Conservation (phyloP, 192 early-diverging fungal species). For the Coemansia sp. region DNA sequence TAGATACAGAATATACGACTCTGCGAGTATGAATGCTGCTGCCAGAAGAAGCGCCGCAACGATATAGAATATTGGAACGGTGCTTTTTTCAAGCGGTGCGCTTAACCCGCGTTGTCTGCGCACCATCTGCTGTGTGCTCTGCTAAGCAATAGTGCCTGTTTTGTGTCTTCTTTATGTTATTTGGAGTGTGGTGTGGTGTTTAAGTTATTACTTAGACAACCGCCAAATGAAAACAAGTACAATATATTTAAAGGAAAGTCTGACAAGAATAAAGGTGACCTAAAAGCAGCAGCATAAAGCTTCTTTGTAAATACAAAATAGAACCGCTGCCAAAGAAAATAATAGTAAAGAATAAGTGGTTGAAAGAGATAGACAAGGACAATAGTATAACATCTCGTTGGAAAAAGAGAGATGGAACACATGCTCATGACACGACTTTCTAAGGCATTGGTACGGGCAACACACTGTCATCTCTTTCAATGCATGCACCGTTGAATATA, state of each 20-base stretch:
- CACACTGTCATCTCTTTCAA: too few species aligned
- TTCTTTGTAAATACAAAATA: not conserved
- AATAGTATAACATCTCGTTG: too few species aligned
- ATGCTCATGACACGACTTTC: too few species aligned
- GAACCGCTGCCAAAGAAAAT: not conserved
- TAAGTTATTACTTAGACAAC: not conserved
- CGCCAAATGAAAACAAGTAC: not conserved
- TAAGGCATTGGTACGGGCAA: too few species aligned
- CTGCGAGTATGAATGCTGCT: constrained; percentile 37
- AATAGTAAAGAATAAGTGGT: not conserved
- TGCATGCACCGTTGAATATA: too few species aligned
- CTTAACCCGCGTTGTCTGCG: constrained; percentile 2
- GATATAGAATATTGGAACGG: constrained; percentile 31
- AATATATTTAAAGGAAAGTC: not conserved
- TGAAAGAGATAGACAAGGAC: too few species aligned
- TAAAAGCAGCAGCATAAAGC: too few species aligned
- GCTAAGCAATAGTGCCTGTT: not conserved
- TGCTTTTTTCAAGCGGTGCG: constrained; percentile 22
- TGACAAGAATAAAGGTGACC: too few species aligned
- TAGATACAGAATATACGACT: constrained; percentile 42
- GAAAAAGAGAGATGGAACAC: too few species aligned
- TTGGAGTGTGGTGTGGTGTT: not conserved
- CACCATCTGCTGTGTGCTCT: not conserved
- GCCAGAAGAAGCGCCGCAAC: constrained; percentile 31
- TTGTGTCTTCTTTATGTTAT: not conserved